Base-by-base conservation (phyloP, 2,329 filamentous ascomycete genomes). In the Trichoderma brevicompactum region DNA sequence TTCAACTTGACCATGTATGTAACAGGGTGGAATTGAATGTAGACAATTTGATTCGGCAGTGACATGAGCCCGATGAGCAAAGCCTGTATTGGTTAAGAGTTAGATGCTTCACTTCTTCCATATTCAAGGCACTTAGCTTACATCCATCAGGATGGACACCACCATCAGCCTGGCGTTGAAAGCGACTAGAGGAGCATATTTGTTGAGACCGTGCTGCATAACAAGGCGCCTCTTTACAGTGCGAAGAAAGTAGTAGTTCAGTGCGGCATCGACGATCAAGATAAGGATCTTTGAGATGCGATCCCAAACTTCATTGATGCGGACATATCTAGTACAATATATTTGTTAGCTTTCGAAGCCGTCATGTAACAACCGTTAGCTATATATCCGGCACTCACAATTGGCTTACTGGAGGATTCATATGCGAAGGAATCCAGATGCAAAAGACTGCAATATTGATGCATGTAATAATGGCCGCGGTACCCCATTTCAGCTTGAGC, bases 381-480 rank as follows among this genome's bases (percentile, higher is more conserved):
- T 13, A 40, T 34, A 2, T 28, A 3, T 28, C 1, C 2, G 10
- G 4, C 1, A 44, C 48, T 53, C n/a, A 62, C 48, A 62, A 28
- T 12, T 62, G 28, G 40, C 38, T 62, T n/a, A 44, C 48, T 12
- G 2, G 3, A 15, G 17, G 69, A 13, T 68, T 65, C 0, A 70
- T 68, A 43, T 82, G 80, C 0, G 82, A 74, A 0, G 84, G 84
- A 15, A 86, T 83, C 78, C 82, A 86, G 49, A 85, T 84, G 56
- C 74, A 77, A 65, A 83, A 85, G 12, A 86, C 84, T 0, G 79
- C 79, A 19, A 86, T 78, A 55, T 86, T 85, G 68, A 86, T 81
- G 10, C 74, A 38, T 1, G 79, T 81, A 58, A 86, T 83, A 3
- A 81, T 15, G 0, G 72, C 44, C 0, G 81, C 76, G 0, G 79